Evolutionary conservation across 495 filamentous ascomycete genomes (phyloP).

Genomic region (Polyplosphaeria fusca): DNA sequence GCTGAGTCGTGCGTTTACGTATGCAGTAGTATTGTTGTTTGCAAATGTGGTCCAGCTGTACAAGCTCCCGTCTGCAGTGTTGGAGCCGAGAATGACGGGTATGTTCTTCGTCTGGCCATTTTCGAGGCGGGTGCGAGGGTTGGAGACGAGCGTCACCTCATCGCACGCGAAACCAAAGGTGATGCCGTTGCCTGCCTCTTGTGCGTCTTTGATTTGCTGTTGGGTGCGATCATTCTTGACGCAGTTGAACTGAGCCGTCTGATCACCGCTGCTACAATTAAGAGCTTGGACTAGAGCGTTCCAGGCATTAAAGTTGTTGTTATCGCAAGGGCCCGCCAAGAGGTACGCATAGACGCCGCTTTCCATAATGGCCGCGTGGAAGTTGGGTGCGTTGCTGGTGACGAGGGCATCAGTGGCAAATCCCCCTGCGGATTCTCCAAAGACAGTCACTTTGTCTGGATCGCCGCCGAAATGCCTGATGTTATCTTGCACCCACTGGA

Average conservation of each 20-base stretch:
- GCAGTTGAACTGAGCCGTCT: conserved; percentile 27
- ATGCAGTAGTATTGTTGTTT: neutral
- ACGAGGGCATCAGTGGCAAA: conserved; percentile 14
- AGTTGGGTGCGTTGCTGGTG: conserved; percentile 7
- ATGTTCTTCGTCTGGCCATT: conserved; percentile 29
- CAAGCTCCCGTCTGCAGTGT: conserved; percentile 34
- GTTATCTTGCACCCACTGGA: conserved; percentile 26
- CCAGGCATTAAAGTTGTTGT: conserved; percentile 10
- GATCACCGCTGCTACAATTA: conserved; percentile 2
- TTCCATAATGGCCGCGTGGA: conserved; percentile 14
- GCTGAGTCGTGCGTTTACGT: no score
- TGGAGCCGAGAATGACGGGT: conserved; percentile 35
- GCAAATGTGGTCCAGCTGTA: conserved; percentile 5
- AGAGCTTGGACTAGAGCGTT: neutral
- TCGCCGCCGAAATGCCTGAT: conserved; percentile 25
- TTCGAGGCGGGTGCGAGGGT: conserved; percentile 19
- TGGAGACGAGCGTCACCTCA: conserved; percentile 31
- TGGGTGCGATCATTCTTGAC: conserved; percentile 15
- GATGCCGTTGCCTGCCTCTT: conserved; percentile 25
- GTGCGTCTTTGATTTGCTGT: conserved; percentile 23
- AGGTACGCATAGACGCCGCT: conserved; percentile 10
- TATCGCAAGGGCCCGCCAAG: neutral
- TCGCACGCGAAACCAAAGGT: conserved; percentile 29
- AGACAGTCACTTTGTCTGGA: conserved; percentile 13
- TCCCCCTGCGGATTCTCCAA: conserved; percentile 26